phyloP scores from a whole-genome alignment of 2,329 filamentous ascomycete genomes.

The Diplodia intermedia region DNA sequence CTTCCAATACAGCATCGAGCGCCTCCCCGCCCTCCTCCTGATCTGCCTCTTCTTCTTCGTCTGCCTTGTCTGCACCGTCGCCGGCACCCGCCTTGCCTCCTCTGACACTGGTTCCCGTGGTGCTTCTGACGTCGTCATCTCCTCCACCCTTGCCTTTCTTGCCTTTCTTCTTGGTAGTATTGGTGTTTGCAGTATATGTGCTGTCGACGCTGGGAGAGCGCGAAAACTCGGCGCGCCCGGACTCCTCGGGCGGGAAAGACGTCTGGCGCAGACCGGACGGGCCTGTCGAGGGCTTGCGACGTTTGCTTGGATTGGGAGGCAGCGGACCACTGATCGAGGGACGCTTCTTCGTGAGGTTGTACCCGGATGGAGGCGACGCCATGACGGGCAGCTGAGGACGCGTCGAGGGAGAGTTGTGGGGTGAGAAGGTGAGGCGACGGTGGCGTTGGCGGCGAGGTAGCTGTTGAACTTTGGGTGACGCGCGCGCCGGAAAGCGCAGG shows the following conservation, averaged over 20 bases:
- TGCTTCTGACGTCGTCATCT: slow-evolving; percentile 43
- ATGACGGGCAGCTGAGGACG: slow-evolving; percentile 51
- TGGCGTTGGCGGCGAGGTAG: slow-evolving; percentile 5
- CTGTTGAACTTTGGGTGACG: slow-evolving; percentile 24
- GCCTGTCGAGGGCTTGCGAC: slow-evolving; percentile 73
- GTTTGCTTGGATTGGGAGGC: slow-evolving; percentile 60
- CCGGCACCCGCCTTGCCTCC: slow-evolving; percentile 38
- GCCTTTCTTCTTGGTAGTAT: slow-evolving; percentile 62
- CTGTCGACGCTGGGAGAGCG: slow-evolving; percentile 71
- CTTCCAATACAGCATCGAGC: slow-evolving; percentile 58
- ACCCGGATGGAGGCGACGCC: slow-evolving; percentile 64
- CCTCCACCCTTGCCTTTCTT: slow-evolving; percentile 59
- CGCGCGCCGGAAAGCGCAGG: slow-evolving; percentile 2
- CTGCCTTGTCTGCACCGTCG: slow-evolving; percentile 56
- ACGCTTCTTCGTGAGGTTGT: slow-evolving; percentile 68
- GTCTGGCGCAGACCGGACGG: slow-evolving; percentile 77
- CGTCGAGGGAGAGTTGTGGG: slow-evolving; percentile 39
- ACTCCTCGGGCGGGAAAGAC: slow-evolving; percentile 74
- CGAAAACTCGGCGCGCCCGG: slow-evolving; percentile 56
- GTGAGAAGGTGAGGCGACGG: slow-evolving; percentile 2
- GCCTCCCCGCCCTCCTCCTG: slow-evolving; percentile 60
- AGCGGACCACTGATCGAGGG: slow-evolving; percentile 61
- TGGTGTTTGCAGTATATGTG: slow-evolving; percentile 60
- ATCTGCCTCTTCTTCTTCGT: slow-evolving; percentile 65
- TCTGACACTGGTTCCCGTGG: slow-evolving; percentile 47